Evolutionary conservation across 192 early-diverging fungal genomes (phyloP), one percentile per base, ranked within the genome.

Genomic region (Pilaira anomala): DNA sequence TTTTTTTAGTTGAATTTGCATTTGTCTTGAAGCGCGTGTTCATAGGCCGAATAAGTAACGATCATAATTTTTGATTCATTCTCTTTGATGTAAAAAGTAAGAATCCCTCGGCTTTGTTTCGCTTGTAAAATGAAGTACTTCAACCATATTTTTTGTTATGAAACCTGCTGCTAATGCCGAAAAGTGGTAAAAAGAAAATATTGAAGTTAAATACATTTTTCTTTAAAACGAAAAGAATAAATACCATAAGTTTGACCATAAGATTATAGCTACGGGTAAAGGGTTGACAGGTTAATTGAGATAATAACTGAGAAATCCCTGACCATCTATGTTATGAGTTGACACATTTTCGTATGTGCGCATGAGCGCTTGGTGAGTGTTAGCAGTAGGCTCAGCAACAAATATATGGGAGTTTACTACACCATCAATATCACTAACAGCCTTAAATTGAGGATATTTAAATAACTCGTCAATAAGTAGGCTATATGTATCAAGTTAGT

Each of bases 281-380:
- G 54, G 39, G n/a, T 41, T n/a, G 16, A 61, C 59, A 18, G 69
- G 24, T 26, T 40, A 30, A 42, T 51, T 72, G 71, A 71, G 72
- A 60, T 71, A 71, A 18, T 65, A 71, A 49, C 72, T 71, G 11
- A 71, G 55, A 24, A 71, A 71, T 18, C 69, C 69, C 65, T 71
- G 69, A 36, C 72, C 69, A 21, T 69, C 69, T 14, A 29, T 48
- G 68, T 71, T 71, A 7, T 71, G 72, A 22, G 36, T 56, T 40
- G 69, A 69, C 4, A 69, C 69, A 0, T n/a, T 48, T 16, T 44
- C 44, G 21, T 66, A 57, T 12, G 50, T 50, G 6, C 16, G 18
- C 51, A 66, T 66, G 40, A 66, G 58, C 7, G 25, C 30, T 19
- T 66, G 21, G 13, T 46, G 59, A n/a, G 65, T 66, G 25, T 52